Evolutionary conservation across 2,329 filamentous ascomycete genomes (phyloP), one percentile per base, ranked within the genome.

Genomic region (Trichoderma brevicompactum): DNA sequence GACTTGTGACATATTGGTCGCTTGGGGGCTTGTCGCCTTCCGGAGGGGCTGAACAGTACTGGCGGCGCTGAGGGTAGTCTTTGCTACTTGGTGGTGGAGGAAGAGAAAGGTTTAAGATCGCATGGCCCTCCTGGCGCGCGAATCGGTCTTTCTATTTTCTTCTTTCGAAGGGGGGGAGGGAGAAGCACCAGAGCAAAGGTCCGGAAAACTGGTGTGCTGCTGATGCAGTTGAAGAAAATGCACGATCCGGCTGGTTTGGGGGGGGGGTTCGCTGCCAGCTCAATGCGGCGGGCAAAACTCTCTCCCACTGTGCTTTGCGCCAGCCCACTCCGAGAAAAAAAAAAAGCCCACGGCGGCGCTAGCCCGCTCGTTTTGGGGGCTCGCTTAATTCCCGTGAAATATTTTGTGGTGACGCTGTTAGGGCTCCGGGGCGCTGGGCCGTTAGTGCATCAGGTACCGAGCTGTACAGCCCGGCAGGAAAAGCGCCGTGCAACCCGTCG

Each of bases 1-100:
- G 82, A 87, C 82, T 80, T 60, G 56, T 32, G 84, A 85, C 84
- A 87, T 87, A 76, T 79, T 86, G 84, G 76, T 76, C 76, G 80
- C 83, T 76, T 79, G 50, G 49, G 76, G 76, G 49, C 79, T 80
- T 77, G 79, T 82, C 81, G 82, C 83, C 82, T 84, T 73, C 73
- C 74, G 75, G 76, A 74, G 72, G 72, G 71, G 72, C 71, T 73
- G 68, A 72, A 70, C 70, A 72, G 74, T 71, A 74, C 73, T 75
- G 74, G 74, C 74, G 74, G 75, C 74, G 69, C 67, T 72, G 72
- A 69, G 58, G 72, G 70, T 72, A 68, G 69, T 71, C 67, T 68
- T 65, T 72, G 72, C 72, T 71, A 69, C 72, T 74, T 74, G 68
- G 69, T 71, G 72, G 66, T 44, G 66, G 44, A 56, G 70, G 71